Conservation (phyloP, 257 asterid genomes). For the Mentha longifolia region DNA sequence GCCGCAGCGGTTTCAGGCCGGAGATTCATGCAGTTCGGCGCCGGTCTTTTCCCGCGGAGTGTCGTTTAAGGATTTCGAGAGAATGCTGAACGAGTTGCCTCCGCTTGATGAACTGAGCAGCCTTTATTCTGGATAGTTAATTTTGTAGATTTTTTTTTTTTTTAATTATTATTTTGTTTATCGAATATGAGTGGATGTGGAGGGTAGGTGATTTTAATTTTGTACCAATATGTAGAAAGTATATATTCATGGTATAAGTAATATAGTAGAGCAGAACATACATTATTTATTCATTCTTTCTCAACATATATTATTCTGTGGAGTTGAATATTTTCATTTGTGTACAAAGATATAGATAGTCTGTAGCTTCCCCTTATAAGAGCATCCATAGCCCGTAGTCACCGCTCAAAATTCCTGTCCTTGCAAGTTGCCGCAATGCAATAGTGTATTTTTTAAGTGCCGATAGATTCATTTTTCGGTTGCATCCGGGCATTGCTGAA, state of each 20-base stretch:
- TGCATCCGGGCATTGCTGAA: too few species aligned
- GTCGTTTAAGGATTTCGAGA: constrained; percentile 48
- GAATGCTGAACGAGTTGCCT: constrained; percentile 43
- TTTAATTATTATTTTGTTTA: background rate
- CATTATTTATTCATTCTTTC: background rate
- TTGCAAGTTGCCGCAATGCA: too few species aligned
- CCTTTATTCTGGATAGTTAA: constrained; percentile 3
- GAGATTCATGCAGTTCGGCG: background rate
- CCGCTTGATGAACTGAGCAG: constrained; percentile 47
- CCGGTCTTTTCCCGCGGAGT: constrained; percentile 38
- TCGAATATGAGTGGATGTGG: too few species aligned
- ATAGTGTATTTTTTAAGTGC: too few species aligned
- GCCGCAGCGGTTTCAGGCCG: constrained; percentile 3
- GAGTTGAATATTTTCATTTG: too few species aligned
- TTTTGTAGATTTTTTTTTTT: background rate
- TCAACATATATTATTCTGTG: background rate
- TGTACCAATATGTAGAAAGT: background rate
- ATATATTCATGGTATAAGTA: background rate
- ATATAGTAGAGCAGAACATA: background rate
- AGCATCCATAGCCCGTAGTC: too few species aligned
- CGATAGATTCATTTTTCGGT: too few species aligned
- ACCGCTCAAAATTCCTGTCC: too few species aligned
- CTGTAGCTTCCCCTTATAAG: too few species aligned
- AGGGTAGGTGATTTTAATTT: background rate
- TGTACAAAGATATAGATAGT: too few species aligned